phyloP scores from a whole-genome alignment of 805 yeast species.

The Candida mattraensis region DNA sequence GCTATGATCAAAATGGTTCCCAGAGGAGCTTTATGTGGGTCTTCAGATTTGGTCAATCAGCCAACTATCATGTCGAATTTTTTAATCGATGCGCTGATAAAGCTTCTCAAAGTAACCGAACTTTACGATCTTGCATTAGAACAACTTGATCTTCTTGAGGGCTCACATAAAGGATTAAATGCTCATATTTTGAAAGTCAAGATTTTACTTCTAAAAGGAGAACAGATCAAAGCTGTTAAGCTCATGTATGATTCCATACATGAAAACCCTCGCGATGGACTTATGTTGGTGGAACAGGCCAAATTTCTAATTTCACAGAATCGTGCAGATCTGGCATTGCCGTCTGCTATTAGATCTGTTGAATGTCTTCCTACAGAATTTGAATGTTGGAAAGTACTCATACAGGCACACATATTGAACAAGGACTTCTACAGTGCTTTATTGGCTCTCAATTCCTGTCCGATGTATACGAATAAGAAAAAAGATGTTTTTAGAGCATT shows the following conservation, averaged over 20 bases:
- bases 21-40: slow-evolving; percentile 48
- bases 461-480: slow-evolving; percentile 55
- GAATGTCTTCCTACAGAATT: slow-evolving; percentile 75
- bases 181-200: slow-evolving; percentile 41
- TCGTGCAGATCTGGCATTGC: slow-evolving; percentile 54
- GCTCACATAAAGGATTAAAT: slow-evolving; percentile 15
- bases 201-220: slow-evolving; percentile 40
- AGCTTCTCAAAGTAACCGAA: slow-evolving; percentile 40
- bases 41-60: slow-evolving; percentile 33
- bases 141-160: slow-evolving; percentile 31
- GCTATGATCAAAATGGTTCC: slow-evolving; percentile 46
- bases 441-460: slow-evolving; percentile 69
- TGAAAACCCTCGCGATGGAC: slow-evolving; percentile 53
- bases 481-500: slow-evolving; percentile 47
- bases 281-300: slow-evolving; percentile 61
- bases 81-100: slow-evolving; percentile 50
- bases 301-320: slow-evolving; percentile 57
- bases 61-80: slow-evolving; percentile 46
- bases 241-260: slow-evolving; percentile 41
- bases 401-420: slow-evolving; percentile 56
- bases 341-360: slow-evolving; percentile 59
- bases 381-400: slow-evolving; percentile 66
- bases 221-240: slow-evolving; percentile 49
- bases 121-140: slow-evolving; percentile 41
- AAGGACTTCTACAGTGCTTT: slow-evolving; percentile 62